Conservation (phyloP, 768 basidiomycete species). For the Pleurotus citrinopileatus region DNA sequence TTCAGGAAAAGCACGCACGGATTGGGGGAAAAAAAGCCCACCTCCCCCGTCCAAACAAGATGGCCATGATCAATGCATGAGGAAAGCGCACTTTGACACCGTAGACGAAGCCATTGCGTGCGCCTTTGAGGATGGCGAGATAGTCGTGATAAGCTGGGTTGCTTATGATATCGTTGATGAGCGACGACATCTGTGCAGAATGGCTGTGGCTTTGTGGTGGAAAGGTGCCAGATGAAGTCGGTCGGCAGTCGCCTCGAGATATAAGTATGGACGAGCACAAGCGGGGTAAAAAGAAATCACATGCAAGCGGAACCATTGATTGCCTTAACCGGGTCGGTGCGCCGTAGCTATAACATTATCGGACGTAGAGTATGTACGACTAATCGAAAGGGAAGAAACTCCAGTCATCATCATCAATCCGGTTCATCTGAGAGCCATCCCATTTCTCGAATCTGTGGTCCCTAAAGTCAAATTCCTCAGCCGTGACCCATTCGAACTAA, state of each 20-base stretch:
- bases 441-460: conserved; percentile 27
- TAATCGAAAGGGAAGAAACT: neutral
- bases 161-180: conserved; percentile 45
- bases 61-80: conserved; percentile 95
- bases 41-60: conserved; percentile 91
- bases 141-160: conserved; percentile 86
- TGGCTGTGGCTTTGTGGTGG: neutral
- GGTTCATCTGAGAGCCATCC: neutral
- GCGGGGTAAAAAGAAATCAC: conserved; percentile 17
- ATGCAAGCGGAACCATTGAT: conserved; percentile 12
- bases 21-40: conserved; percentile 38
- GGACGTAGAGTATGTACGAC: no score
- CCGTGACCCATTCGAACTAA: conserved; percentile 57
- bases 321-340: no score
- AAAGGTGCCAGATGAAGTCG: no score
- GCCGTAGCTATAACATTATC: no score
- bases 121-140: conserved; percentile 91
- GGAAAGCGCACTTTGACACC: conserved; percentile 92
- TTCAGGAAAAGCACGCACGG: conserved; percentile 8
- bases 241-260: no score
- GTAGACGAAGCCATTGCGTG: conserved; percentile 86
- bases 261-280: no score
- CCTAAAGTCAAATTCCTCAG: conserved; percentile 49
- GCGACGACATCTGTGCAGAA: conserved; percentile 14
- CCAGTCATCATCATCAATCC: conserved; percentile 1